A percentile compares a stretch with the other conserved stretches of the same genome.
phyloP scores from a whole-genome alignment of 225 moss, liverwort and hornwort genomes.

The Asterella californica region DNA sequence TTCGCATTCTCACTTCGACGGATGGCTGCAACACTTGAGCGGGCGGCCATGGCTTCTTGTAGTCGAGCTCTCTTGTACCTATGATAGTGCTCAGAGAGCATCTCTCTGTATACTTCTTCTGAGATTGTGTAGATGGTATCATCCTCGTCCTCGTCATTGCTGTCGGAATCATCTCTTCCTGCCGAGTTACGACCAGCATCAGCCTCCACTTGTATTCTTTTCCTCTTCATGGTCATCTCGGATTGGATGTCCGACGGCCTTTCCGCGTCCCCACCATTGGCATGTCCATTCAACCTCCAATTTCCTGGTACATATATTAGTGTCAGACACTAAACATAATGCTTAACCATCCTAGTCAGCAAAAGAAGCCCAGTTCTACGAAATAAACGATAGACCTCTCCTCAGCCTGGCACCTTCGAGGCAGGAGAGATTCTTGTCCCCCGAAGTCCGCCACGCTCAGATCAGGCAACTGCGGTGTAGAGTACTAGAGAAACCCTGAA shows the following conservation, averaged over 20 bases:
- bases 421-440: background rate
- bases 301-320: constrained; percentile 35
- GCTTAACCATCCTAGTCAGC: too few relatives aligned
- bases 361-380: background rate
- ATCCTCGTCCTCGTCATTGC: constrained; percentile 66
- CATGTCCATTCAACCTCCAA: constrained; percentile 65
- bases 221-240: constrained; percentile 92
- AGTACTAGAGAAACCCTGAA: too few relatives aligned
- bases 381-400: background rate
- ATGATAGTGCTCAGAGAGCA: constrained; percentile 55
- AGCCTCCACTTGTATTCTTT: constrained; percentile 73
- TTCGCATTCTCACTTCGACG: constrained; percentile 26
- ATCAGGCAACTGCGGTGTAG: too few relatives aligned
- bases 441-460: too few relatives aligned
- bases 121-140: constrained; percentile 46
- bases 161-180: constrained; percentile 72
- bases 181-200: constrained; percentile 69
- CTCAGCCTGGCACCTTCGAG: background rate
- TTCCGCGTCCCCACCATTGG: constrained; percentile 54
- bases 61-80: constrained; percentile 57
- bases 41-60: constrained; percentile 47
- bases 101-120: constrained; percentile 56
- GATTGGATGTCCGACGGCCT: constrained; percentile 61
- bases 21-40: constrained; percentile 31
- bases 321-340: background rate